Percentiles rank a stretch among this genome's conserved stretches.
Evolutionary conservation across 305 asterid species (phyloP).

Genomic region (Solanum hybrid): DNA sequence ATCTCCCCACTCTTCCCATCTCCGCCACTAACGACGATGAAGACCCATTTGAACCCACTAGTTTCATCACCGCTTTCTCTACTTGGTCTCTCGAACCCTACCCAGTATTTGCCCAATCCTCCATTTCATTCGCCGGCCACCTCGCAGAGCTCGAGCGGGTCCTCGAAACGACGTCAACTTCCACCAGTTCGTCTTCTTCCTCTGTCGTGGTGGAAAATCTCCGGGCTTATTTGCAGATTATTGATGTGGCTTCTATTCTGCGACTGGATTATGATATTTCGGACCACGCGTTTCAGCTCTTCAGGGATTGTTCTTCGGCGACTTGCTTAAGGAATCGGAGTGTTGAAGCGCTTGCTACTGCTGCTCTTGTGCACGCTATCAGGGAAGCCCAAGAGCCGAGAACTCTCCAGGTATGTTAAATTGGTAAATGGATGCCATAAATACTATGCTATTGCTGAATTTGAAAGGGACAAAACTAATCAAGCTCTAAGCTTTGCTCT

Average conservation of each 20-base stretch:
- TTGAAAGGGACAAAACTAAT: not conserved
- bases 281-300: slow-evolving; percentile 92
- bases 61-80: slow-evolving; percentile 89
- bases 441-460: not conserved
- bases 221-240: slow-evolving; percentile 92
- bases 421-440: not conserved
- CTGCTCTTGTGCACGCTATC: slow-evolving; percentile 92
- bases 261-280: slow-evolving; percentile 78
- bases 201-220: slow-evolving; percentile 83
- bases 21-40: slow-evolving; percentile 39
- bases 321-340: slow-evolving; percentile 95
- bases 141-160: slow-evolving; percentile 88
- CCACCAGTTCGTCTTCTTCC: slow-evolving; percentile 45
- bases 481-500: not conserved
- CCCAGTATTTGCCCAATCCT: slow-evolving; percentile 70
- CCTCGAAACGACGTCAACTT: slow-evolving; percentile 69
- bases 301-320: slow-evolving; percentile 88
- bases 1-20: slow-evolving; percentile 52
- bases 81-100: slow-evolving; percentile 94
- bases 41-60: slow-evolving; percentile 87
- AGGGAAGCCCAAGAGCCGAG: slow-evolving; percentile 97
- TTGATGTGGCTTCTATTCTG: slow-evolving; percentile 84
- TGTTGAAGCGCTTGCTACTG: slow-evolving; percentile 93
- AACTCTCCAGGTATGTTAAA: slow-evolving; percentile 73
- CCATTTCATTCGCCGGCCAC: slow-evolving; percentile 77